These are phyloP conservation scores for Colletotrichum siamense DNA, from an alignment of 2,329 filamentous ascomycete species.

Conservation along the genomic window DNA sequence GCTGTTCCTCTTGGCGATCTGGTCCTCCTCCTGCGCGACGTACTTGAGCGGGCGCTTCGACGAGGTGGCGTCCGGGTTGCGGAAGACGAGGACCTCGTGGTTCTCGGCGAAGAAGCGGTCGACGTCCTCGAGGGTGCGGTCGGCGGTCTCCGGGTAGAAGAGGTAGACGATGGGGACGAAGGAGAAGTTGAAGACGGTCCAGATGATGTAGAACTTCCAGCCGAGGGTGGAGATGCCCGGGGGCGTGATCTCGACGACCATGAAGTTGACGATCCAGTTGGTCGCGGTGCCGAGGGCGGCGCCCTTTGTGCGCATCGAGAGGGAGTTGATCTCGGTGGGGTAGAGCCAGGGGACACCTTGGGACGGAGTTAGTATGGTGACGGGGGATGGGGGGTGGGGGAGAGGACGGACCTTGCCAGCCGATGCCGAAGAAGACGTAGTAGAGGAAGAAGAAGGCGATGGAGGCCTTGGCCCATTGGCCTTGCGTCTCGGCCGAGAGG, in stretches of 20 bases:
- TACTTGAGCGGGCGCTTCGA: constrained; percentile 26
- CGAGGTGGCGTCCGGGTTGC: constrained; percentile 27
- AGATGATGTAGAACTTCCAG: constrained; percentile 60
- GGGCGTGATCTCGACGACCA: constrained; percentile 40
- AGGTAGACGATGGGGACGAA: constrained; percentile 54
- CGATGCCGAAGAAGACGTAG: constrained; percentile 25
- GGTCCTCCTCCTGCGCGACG: constrained; percentile 24
- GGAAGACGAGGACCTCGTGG: constrained; percentile 25
- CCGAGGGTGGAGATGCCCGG: constrained; percentile 46
- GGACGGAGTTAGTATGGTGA: neutral
- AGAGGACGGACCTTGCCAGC: constrained; percentile 2
- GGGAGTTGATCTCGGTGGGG: constrained; percentile 38
- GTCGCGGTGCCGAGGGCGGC: constrained; percentile 20
- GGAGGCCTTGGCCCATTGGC: constrained; percentile 22
- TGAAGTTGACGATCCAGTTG: constrained; percentile 23
- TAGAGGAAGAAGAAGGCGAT: constrained; percentile 28
- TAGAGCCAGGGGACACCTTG: constrained; percentile 32
- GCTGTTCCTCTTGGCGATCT: constrained; percentile 23
- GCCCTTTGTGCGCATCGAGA: constrained; percentile 36
- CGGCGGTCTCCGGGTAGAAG: constrained; percentile 52
- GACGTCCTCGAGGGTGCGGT: constrained; percentile 26
- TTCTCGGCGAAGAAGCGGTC: constrained; percentile 31
- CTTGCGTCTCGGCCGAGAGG: neutral
- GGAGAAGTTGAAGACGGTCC: constrained; percentile 50
- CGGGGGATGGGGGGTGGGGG: fast-evolving